Base-by-base conservation (phyloP, 1,284 basidiomycete species). In the Ustanciosporium gigantosporum region DNA sequence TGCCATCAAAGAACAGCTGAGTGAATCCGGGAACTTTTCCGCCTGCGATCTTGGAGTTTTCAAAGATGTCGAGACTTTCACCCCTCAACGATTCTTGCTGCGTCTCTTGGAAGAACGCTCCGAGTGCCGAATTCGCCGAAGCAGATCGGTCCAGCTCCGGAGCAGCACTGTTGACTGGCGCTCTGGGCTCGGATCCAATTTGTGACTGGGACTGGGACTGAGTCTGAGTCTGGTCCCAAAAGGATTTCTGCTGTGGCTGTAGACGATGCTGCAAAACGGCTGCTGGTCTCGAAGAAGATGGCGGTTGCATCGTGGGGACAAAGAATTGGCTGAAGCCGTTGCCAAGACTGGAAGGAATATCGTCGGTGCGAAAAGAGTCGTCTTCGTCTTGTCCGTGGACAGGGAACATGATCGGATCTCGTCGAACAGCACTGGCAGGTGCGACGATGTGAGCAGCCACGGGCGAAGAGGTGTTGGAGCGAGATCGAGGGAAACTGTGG, bases 21-120 rank as follows among this genome's bases (percentile, higher is more conserved):
- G 71, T 70, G 32, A 66, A 65, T 2, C 70, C 72, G 15, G 36
- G 43, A 9, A 62, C 57, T 25, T 57, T 65, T 15, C 52, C 62
- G 17, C 42, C 55, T 6, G 40, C 49, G 11, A 25, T 46, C 27
- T 65, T 60, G 42, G 38, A 36, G 19, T 70, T 70, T 4, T 59
- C 62, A 34, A 73, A 66, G 17, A 74, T 53, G 46, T 73, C 65
- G 22, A 71, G 49, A n/a, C 62, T 68, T 25, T 65, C 66, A 14
- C 68, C 67, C 15, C 61, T 62, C 37, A 52, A 36, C 9, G 53
- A 45, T 23, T 58, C 46, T 24, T 66, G 60, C 31, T 71, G 71
- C 17, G 70, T 73, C n/a, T 56, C 60, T 21, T 67, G 49, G 44
- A 74, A 74, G 52, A 74, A 74, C 27, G 72, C 70, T 11, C 68